Evolutionary conservation across 495 filamentous ascomycete species (phyloP), one percentile per base, ranked within the genome.

Genomic region (Zalerion maritima): DNA sequence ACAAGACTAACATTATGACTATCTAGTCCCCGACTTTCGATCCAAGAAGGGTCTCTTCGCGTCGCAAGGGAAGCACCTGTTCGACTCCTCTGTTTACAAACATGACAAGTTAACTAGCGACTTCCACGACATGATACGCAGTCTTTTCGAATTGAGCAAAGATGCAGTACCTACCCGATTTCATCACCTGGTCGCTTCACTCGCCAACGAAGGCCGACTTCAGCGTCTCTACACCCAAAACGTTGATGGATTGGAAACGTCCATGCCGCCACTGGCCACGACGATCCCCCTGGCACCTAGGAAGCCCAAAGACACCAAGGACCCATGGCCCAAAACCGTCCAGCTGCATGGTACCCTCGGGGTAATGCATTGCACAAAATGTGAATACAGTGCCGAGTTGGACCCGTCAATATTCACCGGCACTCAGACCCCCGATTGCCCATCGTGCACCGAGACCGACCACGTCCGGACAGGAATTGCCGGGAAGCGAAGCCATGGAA

Each of bases 341-440:
- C 91, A 96, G 52, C 70, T 97, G 13, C 89, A 97, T 39, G 89
- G 89, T 12, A 86, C 86, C 21, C 67, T 97, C 14, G 78, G 80
- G 29, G 87, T 91, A 52, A 94, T 94, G 87, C 77, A 89, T 10
- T 97, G 89, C 50, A 76, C 79, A 14, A 94, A 94, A 49, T 97
- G 89, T 52, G 21, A 31, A 10, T n/a, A n/a, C n/a, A n/a, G n/a
- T n/a, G 68, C 71, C 36, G 66, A 81, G 37, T 58, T 92, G 5
- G 66, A 68, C 28, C 65, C 77, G 20, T 66, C 62, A 9, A 54
- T 86, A 18, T 97, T 97, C 53, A 68, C 78, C 34, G 81, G 86
- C 18, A 78, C 85, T 0, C 67, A 80, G 32, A 72, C 86, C 5
- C 91, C 89, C n/a, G 60, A 72, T 5, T 97, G 89, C 50, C 59